Percentiles rank a stretch among this genome's conserved stretches.
phyloP scores from a whole-genome alignment of 2,329 filamentous ascomycete species.

The Aureobasidium mangrovei region DNA sequence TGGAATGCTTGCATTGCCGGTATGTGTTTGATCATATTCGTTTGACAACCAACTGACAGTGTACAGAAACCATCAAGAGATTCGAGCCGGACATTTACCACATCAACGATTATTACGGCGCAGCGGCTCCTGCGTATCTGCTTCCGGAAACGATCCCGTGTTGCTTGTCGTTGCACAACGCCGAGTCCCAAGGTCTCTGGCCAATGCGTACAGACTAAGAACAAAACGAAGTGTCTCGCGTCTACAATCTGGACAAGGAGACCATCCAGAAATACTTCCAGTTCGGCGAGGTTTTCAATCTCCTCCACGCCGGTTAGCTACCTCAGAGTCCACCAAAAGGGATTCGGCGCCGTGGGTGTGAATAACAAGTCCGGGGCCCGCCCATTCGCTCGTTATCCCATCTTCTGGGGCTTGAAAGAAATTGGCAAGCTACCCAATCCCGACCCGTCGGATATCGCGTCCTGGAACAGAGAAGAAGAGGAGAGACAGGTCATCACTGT shows the following conservation, averaged over 20 bases:
- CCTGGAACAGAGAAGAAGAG: constrained; percentile 48
- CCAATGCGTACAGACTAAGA: constrained; percentile 55
- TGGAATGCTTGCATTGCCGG: constrained; percentile 61
- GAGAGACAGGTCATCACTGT: constrained; percentile 44
- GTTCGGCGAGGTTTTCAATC: constrained; percentile 60
- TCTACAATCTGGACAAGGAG: constrained; percentile 54
- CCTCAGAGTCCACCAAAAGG: constrained; percentile 56
- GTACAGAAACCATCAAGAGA: constrained; percentile 45
- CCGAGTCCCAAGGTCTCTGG: constrained; percentile 62
- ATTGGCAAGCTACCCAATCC: constrained; percentile 57
- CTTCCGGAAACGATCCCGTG: constrained; percentile 53
- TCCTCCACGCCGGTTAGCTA: constrained; percentile 59
- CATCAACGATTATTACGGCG: constrained; percentile 56
- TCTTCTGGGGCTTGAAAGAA: constrained; percentile 58
- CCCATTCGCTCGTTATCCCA: constrained; percentile 57
- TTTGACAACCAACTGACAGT: no score
- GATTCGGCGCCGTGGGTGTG: constrained; percentile 59
- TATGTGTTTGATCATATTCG: no score
- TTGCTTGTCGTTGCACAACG: constrained; percentile 58
- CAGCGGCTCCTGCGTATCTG: constrained; percentile 54
- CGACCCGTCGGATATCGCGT: constrained; percentile 55
- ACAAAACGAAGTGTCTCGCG: constrained; percentile 52
- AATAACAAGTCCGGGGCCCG: constrained; percentile 62
- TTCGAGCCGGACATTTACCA: constrained; percentile 58
- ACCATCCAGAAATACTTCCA: constrained; percentile 54